Conservation (phyloP, 768 basidiomycete genomes). For the Naganishia vishniacii region DNA sequence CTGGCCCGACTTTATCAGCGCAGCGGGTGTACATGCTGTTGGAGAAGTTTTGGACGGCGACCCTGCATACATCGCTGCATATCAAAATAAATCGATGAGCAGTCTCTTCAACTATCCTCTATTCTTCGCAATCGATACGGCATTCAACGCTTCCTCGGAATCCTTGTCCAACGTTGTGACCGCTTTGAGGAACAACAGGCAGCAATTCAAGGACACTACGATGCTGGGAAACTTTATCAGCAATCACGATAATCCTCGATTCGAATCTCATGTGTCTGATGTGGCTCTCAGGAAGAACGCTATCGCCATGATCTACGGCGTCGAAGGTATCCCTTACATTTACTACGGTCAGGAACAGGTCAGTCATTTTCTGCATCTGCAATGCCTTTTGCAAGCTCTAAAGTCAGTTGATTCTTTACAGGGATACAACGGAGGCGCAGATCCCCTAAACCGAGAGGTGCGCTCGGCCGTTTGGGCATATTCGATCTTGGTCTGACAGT, state of each 20-base stretch:
- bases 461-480: too few relatives aligned
- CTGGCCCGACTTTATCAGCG: constrained; percentile 67
- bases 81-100: constrained; percentile 40
- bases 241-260: constrained; percentile 47
- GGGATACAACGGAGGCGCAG: constrained; percentile 46
- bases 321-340: constrained; percentile 49
- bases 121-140: constrained; percentile 42
- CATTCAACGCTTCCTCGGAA: constrained; percentile 41
- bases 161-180: constrained; percentile 38
- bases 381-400: neutral
- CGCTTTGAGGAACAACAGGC: constrained; percentile 30
- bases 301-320: constrained; percentile 46
- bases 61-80: constrained; percentile 39
- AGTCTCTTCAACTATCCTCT: constrained; percentile 48
- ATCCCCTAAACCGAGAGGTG: constrained; percentile 44
- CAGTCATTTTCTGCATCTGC: constrained; percentile 9
- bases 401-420: neutral
- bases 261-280: constrained; percentile 39
- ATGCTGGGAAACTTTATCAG: constrained; percentile 45
- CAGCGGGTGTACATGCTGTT: constrained; percentile 78
- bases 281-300: constrained; percentile 46
- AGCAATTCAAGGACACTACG: constrained; percentile 41
- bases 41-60: constrained; percentile 61
- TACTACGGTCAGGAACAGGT: constrained; percentile 48
- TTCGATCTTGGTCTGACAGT: neutral